Conservation (phyloP, 2,329 filamentous ascomycete genomes). For the Chrysoporthe puriensis region DNA sequence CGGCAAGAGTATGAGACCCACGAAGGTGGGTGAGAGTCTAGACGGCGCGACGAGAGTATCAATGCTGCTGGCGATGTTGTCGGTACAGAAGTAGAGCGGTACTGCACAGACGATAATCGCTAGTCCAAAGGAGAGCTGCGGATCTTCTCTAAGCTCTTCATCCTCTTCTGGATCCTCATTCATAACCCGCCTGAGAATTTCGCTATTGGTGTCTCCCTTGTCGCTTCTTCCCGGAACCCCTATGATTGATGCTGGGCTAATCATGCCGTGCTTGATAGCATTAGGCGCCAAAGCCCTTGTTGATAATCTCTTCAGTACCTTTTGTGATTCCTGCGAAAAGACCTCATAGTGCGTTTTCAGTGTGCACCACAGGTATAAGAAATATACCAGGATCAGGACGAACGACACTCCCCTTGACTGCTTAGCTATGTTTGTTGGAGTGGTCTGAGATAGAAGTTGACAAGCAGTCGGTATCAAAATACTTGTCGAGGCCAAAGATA, state of each 20-base stretch:
- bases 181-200: too few species aligned
- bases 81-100: constrained; percentile 21
- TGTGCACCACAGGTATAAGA: constrained; percentile 1
- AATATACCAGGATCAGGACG: constrained; percentile 19
- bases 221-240: too few species aligned
- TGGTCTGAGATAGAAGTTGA: constrained; percentile 17
- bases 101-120: constrained; percentile 1
- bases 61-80: constrained; percentile 12
- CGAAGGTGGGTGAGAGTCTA: constrained; percentile 16
- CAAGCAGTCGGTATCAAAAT: constrained; percentile 20
- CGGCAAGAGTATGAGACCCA: constrained; percentile 16
- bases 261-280: too few species aligned
- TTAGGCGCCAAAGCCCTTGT: too few species aligned
- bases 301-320: too few species aligned
- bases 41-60: constrained; percentile 17
- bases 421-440: constrained; percentile 8
- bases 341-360: too few species aligned
- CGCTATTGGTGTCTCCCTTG: too few species aligned
- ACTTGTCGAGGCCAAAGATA: constrained; percentile 18
- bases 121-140: not conserved
- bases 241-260: too few species aligned
- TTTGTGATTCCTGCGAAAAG: too few species aligned
- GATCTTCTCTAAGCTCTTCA: too few species aligned
- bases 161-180: too few species aligned
- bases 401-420: constrained; percentile 13